Evolutionary conservation across 768 basidiomycete species (phyloP).

Genomic region (Strobilomyces echinocephalus): DNA sequence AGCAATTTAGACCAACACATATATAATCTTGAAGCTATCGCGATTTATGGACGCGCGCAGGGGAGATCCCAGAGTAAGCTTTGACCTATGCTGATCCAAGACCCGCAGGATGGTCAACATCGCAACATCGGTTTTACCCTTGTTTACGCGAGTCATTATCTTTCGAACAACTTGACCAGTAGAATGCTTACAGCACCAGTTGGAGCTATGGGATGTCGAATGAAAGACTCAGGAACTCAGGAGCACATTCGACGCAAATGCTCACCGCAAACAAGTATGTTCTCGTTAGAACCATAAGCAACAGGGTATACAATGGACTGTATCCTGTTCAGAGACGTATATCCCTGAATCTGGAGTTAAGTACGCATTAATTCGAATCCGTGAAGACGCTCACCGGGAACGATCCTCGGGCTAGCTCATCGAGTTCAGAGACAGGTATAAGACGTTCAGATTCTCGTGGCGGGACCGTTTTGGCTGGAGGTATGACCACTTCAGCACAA

Average conservation of each 20-base stretch:
- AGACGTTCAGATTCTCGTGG: conserved; percentile 66
- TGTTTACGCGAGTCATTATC: conserved; percentile 5
- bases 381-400: conserved; percentile 61
- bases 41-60: conserved; percentile 53
- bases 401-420: conserved; percentile 70
- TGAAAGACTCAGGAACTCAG: background rate
- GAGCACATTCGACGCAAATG: background rate
- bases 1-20: conserved; percentile 58
- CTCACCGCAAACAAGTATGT: conserved; percentile 67
- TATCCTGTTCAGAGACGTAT: conserved; percentile 82
- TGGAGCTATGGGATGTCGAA: conserved; percentile 55
- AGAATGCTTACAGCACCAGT: conserved; percentile 82
- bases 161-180: background rate
- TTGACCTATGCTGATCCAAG: conserved; percentile 61
- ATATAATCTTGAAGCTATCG: conserved; percentile 90
- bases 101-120: conserved; percentile 91
- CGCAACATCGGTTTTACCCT: conserved; percentile 99
- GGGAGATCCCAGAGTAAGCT: conserved; percentile 25
- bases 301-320: conserved; percentile 94
- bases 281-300: conserved; percentile 94
- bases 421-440: conserved; percentile 67
- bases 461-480: conserved; percentile 77
- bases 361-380: background rate
- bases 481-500: conserved; percentile 86
- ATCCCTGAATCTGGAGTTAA: conserved; percentile 51